A percentile compares a stretch with the other conserved stretches of the same genome.
phyloP scores from a whole-genome alignment of 352 stramenopile genomes.

The Phytophthora crassamura region DNA sequence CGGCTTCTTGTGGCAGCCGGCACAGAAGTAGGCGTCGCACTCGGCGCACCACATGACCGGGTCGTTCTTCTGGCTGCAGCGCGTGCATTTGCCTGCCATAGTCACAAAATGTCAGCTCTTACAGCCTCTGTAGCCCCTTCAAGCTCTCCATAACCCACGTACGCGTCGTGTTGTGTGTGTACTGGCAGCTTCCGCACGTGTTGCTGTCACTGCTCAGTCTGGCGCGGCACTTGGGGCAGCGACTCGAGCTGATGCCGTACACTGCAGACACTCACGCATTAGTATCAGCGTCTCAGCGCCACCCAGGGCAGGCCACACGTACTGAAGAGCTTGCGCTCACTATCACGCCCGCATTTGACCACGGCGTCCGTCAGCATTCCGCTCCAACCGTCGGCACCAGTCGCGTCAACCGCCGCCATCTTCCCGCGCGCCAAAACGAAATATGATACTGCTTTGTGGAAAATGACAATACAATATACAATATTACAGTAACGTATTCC shows the following conservation, averaged over 20 bases:
- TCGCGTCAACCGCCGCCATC: background rate
- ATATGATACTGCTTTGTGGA: no score
- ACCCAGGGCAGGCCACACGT: slow-evolving; percentile 4
- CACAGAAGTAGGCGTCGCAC: slow-evolving; percentile 72
- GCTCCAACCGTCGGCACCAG: slow-evolving; percentile 30
- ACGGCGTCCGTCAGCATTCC: slow-evolving; percentile 50
- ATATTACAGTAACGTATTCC: no score
- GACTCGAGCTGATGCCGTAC: slow-evolving; percentile 65
- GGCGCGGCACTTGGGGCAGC: slow-evolving; percentile 54
- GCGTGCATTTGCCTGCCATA: slow-evolving; percentile 48
- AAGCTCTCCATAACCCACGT: slow-evolving; percentile 18
- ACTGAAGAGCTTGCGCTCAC: slow-evolving; percentile 63
- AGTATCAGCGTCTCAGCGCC: no score
- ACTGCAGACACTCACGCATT: slow-evolving; percentile 31
- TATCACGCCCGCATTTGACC: slow-evolving; percentile 56
- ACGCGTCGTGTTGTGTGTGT: slow-evolving; percentile 42
- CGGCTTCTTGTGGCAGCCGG: slow-evolving; percentile 54
- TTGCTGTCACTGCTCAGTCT: slow-evolving; percentile 42
- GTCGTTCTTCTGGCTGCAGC: slow-evolving; percentile 41
- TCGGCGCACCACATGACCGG: slow-evolving; percentile 71
- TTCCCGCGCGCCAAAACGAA: background rate
- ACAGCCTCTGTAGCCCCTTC: background rate
- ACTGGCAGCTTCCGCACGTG: slow-evolving; percentile 54
- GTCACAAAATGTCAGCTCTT: background rate
- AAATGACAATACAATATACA: no score